Evolutionary conservation across 306 rosid species (phyloP), one percentile per base, ranked within the genome.

Genomic region (Acacia crassicarpa): DNA sequence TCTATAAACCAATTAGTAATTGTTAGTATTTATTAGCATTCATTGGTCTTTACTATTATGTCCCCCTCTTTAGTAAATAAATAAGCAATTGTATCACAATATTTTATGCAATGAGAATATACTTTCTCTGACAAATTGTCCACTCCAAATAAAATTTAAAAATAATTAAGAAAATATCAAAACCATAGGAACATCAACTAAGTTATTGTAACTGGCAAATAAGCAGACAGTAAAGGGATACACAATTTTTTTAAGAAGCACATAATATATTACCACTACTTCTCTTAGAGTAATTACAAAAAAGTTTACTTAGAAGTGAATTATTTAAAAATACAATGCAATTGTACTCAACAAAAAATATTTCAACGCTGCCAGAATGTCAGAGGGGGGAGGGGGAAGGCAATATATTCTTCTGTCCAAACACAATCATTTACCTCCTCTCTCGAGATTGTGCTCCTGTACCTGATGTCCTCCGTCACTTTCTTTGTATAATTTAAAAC

Each of bases 401-500:
- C 30, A 41, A 40, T 38, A 22, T 2, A 43, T 1, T 23, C 35
- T 25, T 70, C 23, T 6, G 61, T 16, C 46, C 20, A 51, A 83
- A 62, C 63, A 44, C 72, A 69, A 80, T 66, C 80, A 82, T 85
- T 82, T 93, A 96, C 99, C 99, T 96, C 99, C 86, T 96, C 99
- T 2, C 99, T 92, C 51, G 98, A 84, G 84, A 96, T 81, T 72
- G 92, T 56, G 86, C 16, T 93, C 90, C 98, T 86, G 86, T 89
- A 88, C 86, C 88, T 89, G 74, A 93, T 88, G 87, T 93, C 98
- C 80, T 93, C 99, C 76, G 43, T 87, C 89, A 96, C 91, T 80
- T 92, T 96, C 87, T 96, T 96, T 12, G 92, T 91, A 86, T 96
- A 94, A 84, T 96, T 96, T 86, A 96, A 58, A 81, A 96, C 99